Percentiles rank a stretch among this genome's conserved stretches.
phyloP scores from a whole-genome alignment of 306 rosid species.

The Argentina anserina region DNA sequence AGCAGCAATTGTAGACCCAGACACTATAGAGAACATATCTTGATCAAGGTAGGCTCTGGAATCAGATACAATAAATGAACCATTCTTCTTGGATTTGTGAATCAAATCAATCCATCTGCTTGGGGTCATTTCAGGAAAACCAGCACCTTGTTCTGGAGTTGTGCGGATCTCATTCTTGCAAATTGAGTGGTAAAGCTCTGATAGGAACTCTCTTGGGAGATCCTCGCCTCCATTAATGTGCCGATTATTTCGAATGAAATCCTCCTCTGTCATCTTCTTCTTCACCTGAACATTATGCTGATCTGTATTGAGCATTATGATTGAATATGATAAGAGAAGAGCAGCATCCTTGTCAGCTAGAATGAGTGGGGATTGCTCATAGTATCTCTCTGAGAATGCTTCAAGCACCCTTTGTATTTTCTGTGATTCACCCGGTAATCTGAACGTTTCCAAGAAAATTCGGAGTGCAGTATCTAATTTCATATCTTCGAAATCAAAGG shows the following conservation, averaged over 20 bases:
- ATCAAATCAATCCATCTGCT: constrained; percentile 94
- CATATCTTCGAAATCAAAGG: constrained; percentile 97
- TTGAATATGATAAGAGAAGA: constrained; percentile 80
- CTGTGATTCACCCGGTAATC: constrained; percentile 97
- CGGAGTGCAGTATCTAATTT: constrained; percentile 95
- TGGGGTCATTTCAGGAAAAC: constrained; percentile 93
- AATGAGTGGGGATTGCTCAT: constrained; percentile 87
- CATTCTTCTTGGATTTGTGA: constrained; percentile 72
- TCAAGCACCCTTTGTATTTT: constrained; percentile 98
- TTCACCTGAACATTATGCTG: constrained; percentile 95
- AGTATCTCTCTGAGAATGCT: constrained; percentile 98
- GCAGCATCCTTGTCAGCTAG: constrained; percentile 98
- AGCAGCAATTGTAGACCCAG: constrained; percentile 97
- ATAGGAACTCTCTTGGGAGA: constrained; percentile 81
- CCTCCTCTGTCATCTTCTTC: constrained; percentile 98
- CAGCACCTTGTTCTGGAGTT: constrained; percentile 87
- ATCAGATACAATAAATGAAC: constrained; percentile 83
- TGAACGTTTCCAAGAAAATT: constrained; percentile 83
- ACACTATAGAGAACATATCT: constrained; percentile 94
- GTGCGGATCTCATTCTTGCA: constrained; percentile 96
- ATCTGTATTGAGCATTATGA: constrained; percentile 93
- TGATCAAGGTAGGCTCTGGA: constrained; percentile 86
- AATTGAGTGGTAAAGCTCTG: constrained; percentile 84
- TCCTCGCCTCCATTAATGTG: constrained; percentile 90
- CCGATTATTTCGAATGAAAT: constrained; percentile 83